Evolutionary conservation across 129 eudicot species (phyloP).

Genomic region (Centrapalus pauciflorus): DNA sequence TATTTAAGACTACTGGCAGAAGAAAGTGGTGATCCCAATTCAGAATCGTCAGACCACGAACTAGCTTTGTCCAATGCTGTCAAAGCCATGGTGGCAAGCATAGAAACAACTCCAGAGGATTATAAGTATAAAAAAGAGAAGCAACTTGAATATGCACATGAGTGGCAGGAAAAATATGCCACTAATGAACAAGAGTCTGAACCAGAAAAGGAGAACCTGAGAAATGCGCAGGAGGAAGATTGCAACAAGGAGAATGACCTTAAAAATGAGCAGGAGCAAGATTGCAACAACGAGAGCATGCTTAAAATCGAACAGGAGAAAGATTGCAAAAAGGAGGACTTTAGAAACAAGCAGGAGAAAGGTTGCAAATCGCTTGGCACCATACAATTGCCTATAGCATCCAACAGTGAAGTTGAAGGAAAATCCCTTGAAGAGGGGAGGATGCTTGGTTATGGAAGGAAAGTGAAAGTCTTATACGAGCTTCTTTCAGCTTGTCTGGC

Average conservation of each 20-base stretch:
- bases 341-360: conserved; percentile 23
- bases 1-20: conserved; percentile 71
- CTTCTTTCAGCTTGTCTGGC: conserved; percentile 96
- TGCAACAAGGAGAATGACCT: conserved; percentile 3
- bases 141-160: conserved; percentile 72
- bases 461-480: conserved; percentile 71
- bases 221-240: conserved; percentile 20
- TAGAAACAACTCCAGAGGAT: conserved; percentile 48
- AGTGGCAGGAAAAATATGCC: conserved; percentile 58
- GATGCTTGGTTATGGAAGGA: conserved; percentile 60
- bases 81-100: conserved; percentile 70
- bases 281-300: conserved; percentile 13
- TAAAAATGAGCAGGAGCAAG: conserved; percentile 23
- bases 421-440: conserved; percentile 55
- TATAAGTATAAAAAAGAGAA: conserved; percentile 50
- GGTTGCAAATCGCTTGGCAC: conserved; percentile 36
- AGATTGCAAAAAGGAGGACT: conserved; percentile 7
- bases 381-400: conserved; percentile 24
- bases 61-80: conserved; percentile 73
- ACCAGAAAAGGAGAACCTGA: conserved; percentile 9
- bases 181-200: conserved; percentile 15
- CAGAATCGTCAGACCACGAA: conserved; percentile 61
- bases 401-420: conserved; percentile 35
- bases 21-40: conserved; percentile 50
- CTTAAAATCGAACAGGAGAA: conserved; percentile 25